Conservation (phyloP, 2,329 filamentous ascomycete genomes). For the Penicillium sp. region DNA sequence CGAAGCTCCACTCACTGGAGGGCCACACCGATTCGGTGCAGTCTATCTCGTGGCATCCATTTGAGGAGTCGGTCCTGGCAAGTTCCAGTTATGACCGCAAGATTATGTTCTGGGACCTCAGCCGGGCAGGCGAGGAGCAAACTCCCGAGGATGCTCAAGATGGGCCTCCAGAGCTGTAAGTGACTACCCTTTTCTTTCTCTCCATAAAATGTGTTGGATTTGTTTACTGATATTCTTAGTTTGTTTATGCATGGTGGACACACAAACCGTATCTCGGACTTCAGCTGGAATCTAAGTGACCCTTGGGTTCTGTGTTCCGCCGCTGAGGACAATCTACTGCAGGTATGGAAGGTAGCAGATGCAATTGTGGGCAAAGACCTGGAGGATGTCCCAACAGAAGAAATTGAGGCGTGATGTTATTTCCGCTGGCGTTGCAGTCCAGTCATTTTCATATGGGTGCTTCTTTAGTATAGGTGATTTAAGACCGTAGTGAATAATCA, state of each 20-base stretch:
- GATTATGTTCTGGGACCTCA: constrained; percentile 95
- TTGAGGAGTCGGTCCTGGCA: constrained; percentile 81
- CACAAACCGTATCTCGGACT: constrained; percentile 94
- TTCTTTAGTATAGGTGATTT: not conserved
- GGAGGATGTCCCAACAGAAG: constrained; percentile 71
- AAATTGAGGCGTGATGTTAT: constrained; percentile 58
- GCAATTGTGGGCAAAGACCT: constrained; percentile 77
- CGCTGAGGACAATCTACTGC: constrained; percentile 93
- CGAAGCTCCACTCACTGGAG: constrained; percentile 85
- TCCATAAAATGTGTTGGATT: not conserved
- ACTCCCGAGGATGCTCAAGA: constrained; percentile 92
- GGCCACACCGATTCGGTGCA: constrained; percentile 88
- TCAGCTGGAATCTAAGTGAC: constrained; percentile 96
- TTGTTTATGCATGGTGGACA: constrained; percentile 99
- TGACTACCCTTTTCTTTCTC: constrained; percentile 22
- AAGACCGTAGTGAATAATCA: not conserved
- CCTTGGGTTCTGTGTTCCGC: constrained; percentile 96
- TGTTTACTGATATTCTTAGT: constrained; percentile 43
- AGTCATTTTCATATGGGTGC: not conserved
- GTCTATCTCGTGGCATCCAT: constrained; percentile 90
- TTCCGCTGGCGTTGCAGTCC: not conserved
- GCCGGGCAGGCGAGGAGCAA: constrained; percentile 88
- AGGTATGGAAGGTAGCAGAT: constrained; percentile 87
- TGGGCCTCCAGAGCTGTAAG: constrained; percentile 88
- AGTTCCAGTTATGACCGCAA: constrained; percentile 90